A percentile compares a stretch with the other conserved stretches of the same genome.
These are phyloP conservation scores for Globisporangium orthogonon DNA, from an alignment of 352 stramenopile species.

Conservation along the genomic window DNA sequence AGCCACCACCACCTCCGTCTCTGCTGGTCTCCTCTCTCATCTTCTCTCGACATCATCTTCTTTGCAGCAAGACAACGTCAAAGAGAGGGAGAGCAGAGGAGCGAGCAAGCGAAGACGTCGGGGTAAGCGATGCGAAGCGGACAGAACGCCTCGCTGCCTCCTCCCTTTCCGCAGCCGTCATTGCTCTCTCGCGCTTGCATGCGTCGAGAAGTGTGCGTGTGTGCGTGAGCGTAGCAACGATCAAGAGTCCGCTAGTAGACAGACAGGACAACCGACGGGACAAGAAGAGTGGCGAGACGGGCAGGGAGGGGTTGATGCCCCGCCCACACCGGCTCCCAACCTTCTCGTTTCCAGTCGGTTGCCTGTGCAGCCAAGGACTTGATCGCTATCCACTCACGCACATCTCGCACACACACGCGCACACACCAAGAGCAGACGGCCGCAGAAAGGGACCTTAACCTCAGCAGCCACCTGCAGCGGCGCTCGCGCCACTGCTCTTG, in stretches of 20 bases:
- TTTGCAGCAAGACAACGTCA: background rate
- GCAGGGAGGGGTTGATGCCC: background rate
- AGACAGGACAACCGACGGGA: background rate
- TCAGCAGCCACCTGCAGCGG: conserved; percentile 95
- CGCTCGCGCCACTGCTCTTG: conserved; percentile 91
- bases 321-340: background rate
- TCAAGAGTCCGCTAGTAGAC: conserved; percentile 1
- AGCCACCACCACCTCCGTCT: background rate
- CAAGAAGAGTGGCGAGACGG: background rate
- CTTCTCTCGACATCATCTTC: background rate
- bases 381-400: conserved; percentile 2
- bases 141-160: conserved; percentile 13
- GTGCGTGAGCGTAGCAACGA: background rate
- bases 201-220: background rate
- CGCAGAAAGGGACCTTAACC: conserved; percentile 59
- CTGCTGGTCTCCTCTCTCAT: background rate
- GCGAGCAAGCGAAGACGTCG: background rate
- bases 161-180: conserved; percentile 11
- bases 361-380: background rate
- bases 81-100: background rate
- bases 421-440: conserved; percentile 4
- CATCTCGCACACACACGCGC: background rate
- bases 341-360: background rate
- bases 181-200: background rate
- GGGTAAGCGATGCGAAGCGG: background rate